Evolutionary conservation across 768 basidiomycete genomes (phyloP), one percentile per base, ranked within the genome.

Genomic region (Panaeolus papilionaceus): DNA sequence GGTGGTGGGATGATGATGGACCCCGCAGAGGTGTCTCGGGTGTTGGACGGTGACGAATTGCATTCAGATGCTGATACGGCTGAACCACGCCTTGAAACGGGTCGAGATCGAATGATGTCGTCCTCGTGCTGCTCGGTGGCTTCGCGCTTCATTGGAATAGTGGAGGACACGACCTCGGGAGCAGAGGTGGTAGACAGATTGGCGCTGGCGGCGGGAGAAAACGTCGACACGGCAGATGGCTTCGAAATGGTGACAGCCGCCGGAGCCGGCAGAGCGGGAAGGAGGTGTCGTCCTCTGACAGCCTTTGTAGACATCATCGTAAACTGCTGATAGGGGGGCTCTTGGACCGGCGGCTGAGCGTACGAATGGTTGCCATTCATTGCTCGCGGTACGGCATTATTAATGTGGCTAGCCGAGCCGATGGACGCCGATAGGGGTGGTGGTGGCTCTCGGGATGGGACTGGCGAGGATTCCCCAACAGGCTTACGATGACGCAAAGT

Each of bases 401-500:
- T 58, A 58, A 9, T 33, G 28, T 58, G 54, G 33, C 14, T 58
- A 28, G 16, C 54, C 33, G 54, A 58, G 26, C 54, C 54, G 33
- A 7, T 33, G 9, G 54, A 23, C 12, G 47, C 47, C 47, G 54
- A 28, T 28, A 10, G 20, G 23, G 49, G 20, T 23, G 28, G 20
- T 23, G 28, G 54, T 28, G 28, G 54, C 7, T 11, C 4, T 14
- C 37, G 28, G 54, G 26, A 37, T 5, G 14, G 12, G 37, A n/a
- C 9, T 11, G 54, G 33, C 8, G 16, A 4, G 11, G 54, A 37
- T 33, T 28, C 28, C 14, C 4, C 26, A 16, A 37, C 26, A 16
- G 26, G 54, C 14, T 58, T 49, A 4, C 28, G 64, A 18, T 64
- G 64, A 51, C 64, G 64, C 16, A 38, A 51, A 33, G 26, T 64